These are phyloP conservation scores for Lepidium africanum DNA, from an alignment of 345 rosid genomes.

Conservation along the genomic window DNA sequence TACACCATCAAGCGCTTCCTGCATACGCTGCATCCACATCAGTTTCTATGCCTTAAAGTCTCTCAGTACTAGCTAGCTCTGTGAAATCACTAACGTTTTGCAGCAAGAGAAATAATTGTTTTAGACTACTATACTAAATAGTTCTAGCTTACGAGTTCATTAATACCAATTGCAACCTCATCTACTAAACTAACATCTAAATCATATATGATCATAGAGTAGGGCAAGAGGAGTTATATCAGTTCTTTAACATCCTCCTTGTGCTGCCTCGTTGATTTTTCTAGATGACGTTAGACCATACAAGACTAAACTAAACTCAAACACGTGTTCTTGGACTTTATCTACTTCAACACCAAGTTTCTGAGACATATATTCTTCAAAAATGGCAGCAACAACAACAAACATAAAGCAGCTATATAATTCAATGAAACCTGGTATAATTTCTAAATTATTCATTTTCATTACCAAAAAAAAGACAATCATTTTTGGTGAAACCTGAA, in stretches of 20 bases:
- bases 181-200: not conserved
- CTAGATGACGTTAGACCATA: conserved; percentile 38
- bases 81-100: conserved; percentile 42
- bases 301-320: too few species aligned
- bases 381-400: not conserved
- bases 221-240: conserved; percentile 36
- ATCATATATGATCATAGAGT: not conserved
- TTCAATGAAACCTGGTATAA: too few species aligned
- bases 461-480: conserved; percentile 54
- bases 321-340: conserved; percentile 38
- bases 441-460: not conserved
- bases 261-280: conserved; percentile 88
- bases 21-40: conserved; percentile 85
- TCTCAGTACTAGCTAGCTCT: not conserved
- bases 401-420: not conserved
- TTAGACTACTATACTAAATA: too few species aligned
- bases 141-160: not conserved
- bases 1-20: conserved; percentile 81
- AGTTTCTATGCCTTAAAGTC: not conserved
- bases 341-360: conserved; percentile 54
- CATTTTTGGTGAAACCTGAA: conserved; percentile 22
- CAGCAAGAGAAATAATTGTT: too few species aligned
- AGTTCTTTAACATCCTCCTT: conserved; percentile 86
- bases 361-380: conserved; percentile 65
- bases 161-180: conserved; percentile 8